Evolutionary conservation across 331 rosid genomes (phyloP), one percentile per base, ranked within the genome.

Genomic region (Erythrophleum ivorense): DNA sequence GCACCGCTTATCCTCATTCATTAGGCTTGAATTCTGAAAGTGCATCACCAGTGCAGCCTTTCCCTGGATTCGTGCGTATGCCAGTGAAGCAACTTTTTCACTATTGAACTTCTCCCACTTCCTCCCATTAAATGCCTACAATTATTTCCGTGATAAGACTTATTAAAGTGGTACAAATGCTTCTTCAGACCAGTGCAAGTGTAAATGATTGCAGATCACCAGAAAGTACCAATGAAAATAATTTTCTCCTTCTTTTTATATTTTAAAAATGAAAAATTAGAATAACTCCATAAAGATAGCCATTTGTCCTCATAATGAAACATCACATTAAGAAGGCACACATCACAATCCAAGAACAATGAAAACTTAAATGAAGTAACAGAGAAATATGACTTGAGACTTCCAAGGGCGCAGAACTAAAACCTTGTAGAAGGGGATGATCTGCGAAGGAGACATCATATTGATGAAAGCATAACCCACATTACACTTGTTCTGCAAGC

Each of bases 401-500:
- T 33, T n/a, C 38, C 60, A 29, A 63, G n/a, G 55, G 10, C 62
- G 60, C 21, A 74, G 62, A 80, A 71, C 48, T 77, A 62, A 41
- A 80, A 95, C 98, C 97, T 92, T 89, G 78, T 84, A 92, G 87
- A 95, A 95, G 57, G 95, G 87, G 64, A 92, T 53, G 29, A 95
- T 92, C 81, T 92, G 92, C 48, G 97, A 66, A 85, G 97, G 97
- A 88, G 97, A 95, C 84, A 88, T 93, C 98, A 95, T 90, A 86
- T 95, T 95, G 87, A 95, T 95, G 89, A 95, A 95, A 73, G 98
- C 98, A 79, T 95, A 94, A 81, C 98, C 98, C 78, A 94, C 97
- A 78, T 95, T 95, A 83, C 98, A 95, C 89, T 95, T 94, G 83
- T 94, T 95, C 98, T 95, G 94, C 84, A 80, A 69, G 66, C 18